A percentile compares a stretch with the other conserved stretches of the same genome.
Evolutionary conservation across 2,329 filamentous ascomycete genomes (phyloP).

Genomic region (Colletotrichum trifolii): DNA sequence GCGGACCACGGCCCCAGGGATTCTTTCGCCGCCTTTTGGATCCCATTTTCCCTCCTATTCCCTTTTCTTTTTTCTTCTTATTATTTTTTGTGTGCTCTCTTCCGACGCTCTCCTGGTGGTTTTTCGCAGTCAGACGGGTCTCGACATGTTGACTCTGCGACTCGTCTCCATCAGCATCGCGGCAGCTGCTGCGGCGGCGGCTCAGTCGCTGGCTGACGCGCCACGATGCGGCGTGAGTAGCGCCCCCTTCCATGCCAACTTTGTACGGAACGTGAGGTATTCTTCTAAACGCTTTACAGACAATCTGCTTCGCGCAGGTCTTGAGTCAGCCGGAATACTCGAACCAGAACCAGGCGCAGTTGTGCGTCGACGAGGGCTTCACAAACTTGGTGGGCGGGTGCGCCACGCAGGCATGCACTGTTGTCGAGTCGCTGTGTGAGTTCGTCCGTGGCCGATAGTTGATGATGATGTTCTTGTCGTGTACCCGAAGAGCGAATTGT

Average conservation of each 20-base stretch:
- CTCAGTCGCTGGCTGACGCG: constrained; percentile 16
- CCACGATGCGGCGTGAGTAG: constrained; percentile 24
- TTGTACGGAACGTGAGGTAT: background rate
- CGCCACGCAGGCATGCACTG: constrained; percentile 9
- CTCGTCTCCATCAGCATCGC: constrained; percentile 8
- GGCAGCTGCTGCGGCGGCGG: constrained; percentile 13
- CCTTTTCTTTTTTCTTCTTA: background rate
- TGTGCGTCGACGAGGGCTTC: constrained; percentile 23
- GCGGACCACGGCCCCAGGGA: background rate
- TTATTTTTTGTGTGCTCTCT: background rate
- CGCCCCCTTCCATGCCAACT: background rate
- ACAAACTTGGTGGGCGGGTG: constrained; percentile 10
- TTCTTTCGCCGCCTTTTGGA: background rate
- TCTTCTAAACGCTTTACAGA: background rate
- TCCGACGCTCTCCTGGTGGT: background rate
- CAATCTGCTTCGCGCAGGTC: constrained; percentile 11
- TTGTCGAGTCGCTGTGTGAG: constrained; percentile 15
- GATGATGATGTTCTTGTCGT: background rate
- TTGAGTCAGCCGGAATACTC: constrained; percentile 15
- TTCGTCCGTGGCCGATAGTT: background rate
- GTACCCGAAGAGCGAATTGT: background rate
- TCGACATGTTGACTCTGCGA: constrained; percentile 18
- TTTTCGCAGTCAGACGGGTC: background rate
- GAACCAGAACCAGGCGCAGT: constrained; percentile 12
- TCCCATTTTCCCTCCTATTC: constrained; percentile 6